Base-by-base conservation (phyloP, 2,329 filamentous ascomycete species). In the Reticulascus tulasneorum region DNA sequence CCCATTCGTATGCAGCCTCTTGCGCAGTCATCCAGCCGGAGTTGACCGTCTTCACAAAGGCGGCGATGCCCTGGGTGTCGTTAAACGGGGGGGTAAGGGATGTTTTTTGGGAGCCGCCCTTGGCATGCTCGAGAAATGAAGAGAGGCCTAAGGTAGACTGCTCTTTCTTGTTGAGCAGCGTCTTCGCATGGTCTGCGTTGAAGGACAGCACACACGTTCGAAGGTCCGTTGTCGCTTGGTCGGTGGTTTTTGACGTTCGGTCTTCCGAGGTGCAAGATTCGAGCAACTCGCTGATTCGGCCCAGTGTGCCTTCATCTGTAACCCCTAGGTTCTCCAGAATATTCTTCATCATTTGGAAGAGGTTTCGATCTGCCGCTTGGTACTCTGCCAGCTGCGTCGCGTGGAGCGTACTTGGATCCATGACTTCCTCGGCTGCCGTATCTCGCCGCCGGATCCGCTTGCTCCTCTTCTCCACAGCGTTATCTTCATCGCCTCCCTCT, bases 381-480 rank as follows among this genome's bases (percentile, higher is more conserved):
- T 69, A 73, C 3, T 72, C 69, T 46, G 75, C 69, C 5, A 82
- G 56, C 47, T 80, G 74, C 33, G 67, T 70, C 2, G 75, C 71
- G 34, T 72, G 66, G 18, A 72, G 59, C 1, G 66, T 68, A 33
- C 66, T 71, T 7, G 73, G 64, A 41, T 80, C 76, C 11, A 71
- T 54, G 1, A 60, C 56, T 31, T 79, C 77, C 23, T 75, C 77
- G 9, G 62, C 56, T 9, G 71, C 66, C 4, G 69, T 73, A 27
- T 82, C 79, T 35, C 80, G 68, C 13, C 77, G 72, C 29, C 80
- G 70, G 20, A 79, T 79, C 32, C 81, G 66, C 51, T 84, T 85
- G 55, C 79, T 83, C 38, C 79, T 66, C 50, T 82, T 83, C 35
- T 75, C 73, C 9, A 74, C 67, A 3, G 62, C 64, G 17, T 65